phyloP scores from a whole-genome alignment of 2,329 filamentous ascomycete genomes.

The Fusarium xylarioides region DNA sequence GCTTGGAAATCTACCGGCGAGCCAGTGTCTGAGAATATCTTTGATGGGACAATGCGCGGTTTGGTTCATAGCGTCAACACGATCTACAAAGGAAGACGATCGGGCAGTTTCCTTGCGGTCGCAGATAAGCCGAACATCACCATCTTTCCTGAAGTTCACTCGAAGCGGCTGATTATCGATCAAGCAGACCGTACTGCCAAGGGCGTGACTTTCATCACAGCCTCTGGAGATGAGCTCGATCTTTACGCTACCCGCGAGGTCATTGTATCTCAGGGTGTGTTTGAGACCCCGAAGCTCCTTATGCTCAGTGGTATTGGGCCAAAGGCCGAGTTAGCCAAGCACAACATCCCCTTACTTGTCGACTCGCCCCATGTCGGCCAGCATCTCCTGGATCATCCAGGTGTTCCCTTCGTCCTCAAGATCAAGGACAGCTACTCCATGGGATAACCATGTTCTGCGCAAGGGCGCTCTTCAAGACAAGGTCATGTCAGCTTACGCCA shows the following conservation, averaged over 20 bases:
- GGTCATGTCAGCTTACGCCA: conserved; percentile 34
- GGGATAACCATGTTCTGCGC: conserved; percentile 53
- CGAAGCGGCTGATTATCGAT: conserved; percentile 64
- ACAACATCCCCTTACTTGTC: conserved; percentile 57
- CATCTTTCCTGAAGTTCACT: conserved; percentile 56
- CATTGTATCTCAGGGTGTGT: conserved; percentile 62
- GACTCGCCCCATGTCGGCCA: conserved; percentile 70
- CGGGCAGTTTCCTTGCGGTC: conserved; percentile 59
- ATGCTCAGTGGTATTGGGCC: conserved; percentile 72
- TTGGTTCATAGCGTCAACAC: conserved; percentile 62
- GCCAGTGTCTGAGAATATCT: conserved; percentile 62
- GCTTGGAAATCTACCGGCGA: conserved; percentile 64
- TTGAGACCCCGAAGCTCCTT: conserved; percentile 71
- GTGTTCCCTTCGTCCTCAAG: conserved; percentile 1
- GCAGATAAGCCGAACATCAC: conserved; percentile 64
- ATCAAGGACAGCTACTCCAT: conserved; percentile 53
- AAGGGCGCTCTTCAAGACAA: conserved; percentile 21
- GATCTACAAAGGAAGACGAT: conserved; percentile 65
- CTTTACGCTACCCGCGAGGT: conserved; percentile 61
- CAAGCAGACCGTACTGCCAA: conserved; percentile 39
- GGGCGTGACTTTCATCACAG: conserved; percentile 58
- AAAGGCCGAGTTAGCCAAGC: conserved; percentile 57
- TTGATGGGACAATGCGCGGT: conserved; percentile 63
- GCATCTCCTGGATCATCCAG: conserved; percentile 67
- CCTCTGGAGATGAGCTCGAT: conserved; percentile 47